A percentile compares a stretch with the other conserved stretches of the same genome.
These are phyloP conservation scores for Verticillium dahliae DNA, from an alignment of 2,329 filamentous ascomycete genomes.

Conservation along the genomic window DNA sequence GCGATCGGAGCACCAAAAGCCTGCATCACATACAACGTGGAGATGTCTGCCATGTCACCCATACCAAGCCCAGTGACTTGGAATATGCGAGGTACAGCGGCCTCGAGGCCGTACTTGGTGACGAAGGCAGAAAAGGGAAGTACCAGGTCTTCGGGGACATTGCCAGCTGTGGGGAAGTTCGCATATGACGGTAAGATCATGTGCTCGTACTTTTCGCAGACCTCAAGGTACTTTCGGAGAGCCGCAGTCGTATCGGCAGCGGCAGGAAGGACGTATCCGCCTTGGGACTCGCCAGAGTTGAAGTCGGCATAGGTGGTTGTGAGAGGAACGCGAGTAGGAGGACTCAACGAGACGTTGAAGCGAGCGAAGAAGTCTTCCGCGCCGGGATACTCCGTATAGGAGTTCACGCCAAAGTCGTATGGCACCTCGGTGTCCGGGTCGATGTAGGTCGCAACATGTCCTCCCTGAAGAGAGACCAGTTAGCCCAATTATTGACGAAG, in stretches of 20 bases:
- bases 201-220: conserved; percentile 21
- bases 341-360: conserved; percentile 27
- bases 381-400: conserved; percentile 28
- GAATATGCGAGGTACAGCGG: conserved; percentile 31
- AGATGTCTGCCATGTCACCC: conserved; percentile 31
- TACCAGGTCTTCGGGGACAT: conserved; percentile 26
- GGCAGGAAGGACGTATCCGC: conserved; percentile 12
- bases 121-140: conserved; percentile 40
- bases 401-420: conserved; percentile 29
- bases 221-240: conserved; percentile 19
- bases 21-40: conserved; percentile 40
- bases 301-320: conserved; percentile 26
- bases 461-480: conserved; percentile 27
- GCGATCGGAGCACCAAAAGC: conserved; percentile 28
- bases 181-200: conserved; percentile 25
- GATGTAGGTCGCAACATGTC: conserved; percentile 40
- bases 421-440: conserved; percentile 27
- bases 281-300: conserved; percentile 19
- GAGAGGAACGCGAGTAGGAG: conserved; percentile 17
- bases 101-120: conserved; percentile 35
- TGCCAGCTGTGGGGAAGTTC: conserved; percentile 29
- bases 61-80: conserved; percentile 33
- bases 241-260: conserved; percentile 14
- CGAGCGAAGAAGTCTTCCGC: conserved; percentile 36
- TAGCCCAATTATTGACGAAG: conserved; percentile 1